A percentile compares a stretch with the other conserved stretches of the same genome.
Conservation (phyloP, 163 green algal species). For the Scenedesmus sp. region DNA sequence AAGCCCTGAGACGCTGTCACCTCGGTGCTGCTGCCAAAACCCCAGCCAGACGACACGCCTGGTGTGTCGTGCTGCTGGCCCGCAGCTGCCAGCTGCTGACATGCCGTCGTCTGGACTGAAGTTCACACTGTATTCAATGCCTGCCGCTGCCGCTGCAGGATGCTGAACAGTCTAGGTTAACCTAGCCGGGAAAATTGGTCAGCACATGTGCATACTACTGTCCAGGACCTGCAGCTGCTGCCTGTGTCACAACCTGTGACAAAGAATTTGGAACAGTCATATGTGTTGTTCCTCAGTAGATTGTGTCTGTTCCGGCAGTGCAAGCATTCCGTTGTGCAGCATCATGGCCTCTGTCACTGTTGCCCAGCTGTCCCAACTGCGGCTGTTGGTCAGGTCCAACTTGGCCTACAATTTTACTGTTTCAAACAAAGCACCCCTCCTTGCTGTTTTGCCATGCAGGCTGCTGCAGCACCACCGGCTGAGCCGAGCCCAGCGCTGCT, state of each 20-base stretch:
- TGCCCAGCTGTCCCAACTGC: no score
- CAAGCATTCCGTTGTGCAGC: no score
- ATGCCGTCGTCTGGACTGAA: not conserved
- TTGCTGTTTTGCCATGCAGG: not conserved
- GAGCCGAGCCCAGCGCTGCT: not conserved
- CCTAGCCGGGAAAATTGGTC: no score
- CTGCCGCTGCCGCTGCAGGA: not conserved
- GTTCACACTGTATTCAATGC: not conserved
- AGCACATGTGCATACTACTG: no score
- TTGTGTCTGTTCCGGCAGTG: no score
- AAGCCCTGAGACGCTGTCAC: not conserved
- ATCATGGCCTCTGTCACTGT: no score
- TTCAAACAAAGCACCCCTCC: not conserved
- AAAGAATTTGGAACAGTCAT: no score
- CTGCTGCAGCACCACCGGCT: not conserved
- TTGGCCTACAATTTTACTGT: not conserved
- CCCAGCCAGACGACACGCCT: constrained; percentile 30
- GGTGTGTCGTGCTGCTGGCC: constrained; percentile 17
- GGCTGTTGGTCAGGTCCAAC: no score
- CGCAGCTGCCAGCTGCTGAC: not conserved
- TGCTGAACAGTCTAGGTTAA: not conserved
- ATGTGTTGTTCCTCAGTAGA: no score
- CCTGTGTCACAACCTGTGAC: no score
- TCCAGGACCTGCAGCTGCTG: no score
- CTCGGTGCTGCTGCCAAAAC: constrained; percentile 27